phyloP scores from a whole-genome alignment of 2,329 filamentous ascomycete genomes.

The Alternaria sp. region DNA sequence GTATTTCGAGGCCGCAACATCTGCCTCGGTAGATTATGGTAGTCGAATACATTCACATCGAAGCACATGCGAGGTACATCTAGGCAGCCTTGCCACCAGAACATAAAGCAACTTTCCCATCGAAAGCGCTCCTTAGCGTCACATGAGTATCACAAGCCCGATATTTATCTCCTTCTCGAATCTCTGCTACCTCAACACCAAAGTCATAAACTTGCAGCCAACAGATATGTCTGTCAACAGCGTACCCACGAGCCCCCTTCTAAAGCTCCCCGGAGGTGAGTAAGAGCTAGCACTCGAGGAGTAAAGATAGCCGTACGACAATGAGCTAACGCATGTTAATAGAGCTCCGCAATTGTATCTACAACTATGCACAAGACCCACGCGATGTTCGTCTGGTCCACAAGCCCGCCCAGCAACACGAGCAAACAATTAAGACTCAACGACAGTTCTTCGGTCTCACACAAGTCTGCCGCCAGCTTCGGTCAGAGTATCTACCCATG shows the following conservation, averaged over 20 bases:
- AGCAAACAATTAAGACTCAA: not conserved
- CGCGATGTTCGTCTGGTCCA: not conserved
- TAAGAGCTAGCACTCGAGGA: not conserved
- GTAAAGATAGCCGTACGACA: not conserved
- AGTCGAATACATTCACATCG: not conserved
- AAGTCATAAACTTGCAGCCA: not conserved
- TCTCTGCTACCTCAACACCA: not conserved
- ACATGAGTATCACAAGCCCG: not conserved
- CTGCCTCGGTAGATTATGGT: not conserved
- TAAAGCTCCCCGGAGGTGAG: not conserved
- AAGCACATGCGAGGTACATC: not conserved
- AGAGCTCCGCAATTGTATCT: not conserved
- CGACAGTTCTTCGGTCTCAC: not conserved
- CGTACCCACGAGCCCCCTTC: not conserved
- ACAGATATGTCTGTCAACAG: not conserved
- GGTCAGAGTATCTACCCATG: not conserved
- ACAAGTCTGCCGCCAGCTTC: not conserved
- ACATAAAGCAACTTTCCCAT: not conserved
- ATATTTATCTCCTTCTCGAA: not conserved
- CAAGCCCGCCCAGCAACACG: not conserved
- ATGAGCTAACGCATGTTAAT: not conserved
- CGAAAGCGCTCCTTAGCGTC: not conserved
- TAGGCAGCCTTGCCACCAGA: not conserved
- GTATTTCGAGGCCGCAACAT: slow-evolving; percentile 29
- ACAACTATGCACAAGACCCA: not conserved